Base-by-base conservation (phyloP, 192 early-diverging fungal genomes). In the Helicostylum pulchrum region DNA sequence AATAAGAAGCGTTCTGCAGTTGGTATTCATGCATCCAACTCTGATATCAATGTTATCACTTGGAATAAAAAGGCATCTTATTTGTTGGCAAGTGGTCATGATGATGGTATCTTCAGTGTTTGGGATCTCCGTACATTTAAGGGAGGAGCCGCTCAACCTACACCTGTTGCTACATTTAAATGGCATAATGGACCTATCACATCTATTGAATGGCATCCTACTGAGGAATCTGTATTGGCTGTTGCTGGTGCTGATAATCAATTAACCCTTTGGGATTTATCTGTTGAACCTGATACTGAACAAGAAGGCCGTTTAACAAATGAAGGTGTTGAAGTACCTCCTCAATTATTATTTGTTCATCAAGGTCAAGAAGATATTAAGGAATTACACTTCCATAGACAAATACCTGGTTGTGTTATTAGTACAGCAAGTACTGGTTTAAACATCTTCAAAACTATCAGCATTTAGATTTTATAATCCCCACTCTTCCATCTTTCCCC, bases 391-490 rank as follows among this genome's bases (percentile, higher is more conserved):
- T 99, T 92, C 93, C 97, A 98, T 70, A 83, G 80, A 50, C 96
- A 99, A 78, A 83, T 91, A 34, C 88, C 94, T n/a, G 97, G 97
- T 32, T 88, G 89, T 55, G 72, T 99, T 4, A 80, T 93, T 21
- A 89, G 87, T 47, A 99, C 96, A 51, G 87, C 94, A 15, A 78
- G 70, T 53, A 76, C 89, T 34, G 97, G 97, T 19, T 94, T 98
- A 74, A 98, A 99, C 73, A 83, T 99, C 45, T 98, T 97, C 77
- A 97, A 98, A 77, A 98, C 97, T n/a, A 94, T 99, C 56, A 88
- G 88, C 10, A 81, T 89, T 42, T 50, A 44, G 44, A 47, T 51
- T 21, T 31, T 21, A 8, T 55, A 55, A n/a, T 17, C 19, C 14
- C 48, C 43, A 4, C n/a, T 50, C 31, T 62, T 20, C 26, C 47